Evolutionary conservation across 2,329 filamentous ascomycete species (phyloP).

Genomic region (Ophiostoma sp.): DNA sequence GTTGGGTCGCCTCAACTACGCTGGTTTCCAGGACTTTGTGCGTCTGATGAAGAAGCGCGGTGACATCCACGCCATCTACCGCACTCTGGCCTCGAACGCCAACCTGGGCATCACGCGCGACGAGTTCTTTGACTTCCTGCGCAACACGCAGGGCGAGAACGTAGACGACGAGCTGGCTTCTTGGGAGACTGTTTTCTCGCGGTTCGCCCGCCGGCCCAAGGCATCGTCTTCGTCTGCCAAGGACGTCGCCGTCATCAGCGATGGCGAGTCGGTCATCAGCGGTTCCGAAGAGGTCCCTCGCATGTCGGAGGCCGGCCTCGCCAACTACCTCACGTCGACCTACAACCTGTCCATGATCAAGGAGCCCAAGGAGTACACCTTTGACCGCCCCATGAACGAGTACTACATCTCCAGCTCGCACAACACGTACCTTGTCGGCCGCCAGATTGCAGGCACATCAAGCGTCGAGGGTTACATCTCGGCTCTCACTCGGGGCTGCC

Average conservation of each 20-base stretch:
- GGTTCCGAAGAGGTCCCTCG: constrained; percentile 46
- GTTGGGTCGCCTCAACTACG: constrained; percentile 69
- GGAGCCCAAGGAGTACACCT: constrained; percentile 59
- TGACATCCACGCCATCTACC: constrained; percentile 76
- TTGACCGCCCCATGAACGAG: constrained; percentile 87
- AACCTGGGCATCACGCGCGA: constrained; percentile 66
- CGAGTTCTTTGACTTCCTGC: constrained; percentile 76
- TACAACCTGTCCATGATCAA: constrained; percentile 68
- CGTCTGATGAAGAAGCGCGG: constrained; percentile 77
- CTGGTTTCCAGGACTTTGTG: constrained; percentile 82
- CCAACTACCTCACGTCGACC: constrained; percentile 72
- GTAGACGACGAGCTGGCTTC: constrained; percentile 62
- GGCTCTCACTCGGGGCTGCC: constrained; percentile 82
- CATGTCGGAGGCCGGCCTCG: constrained; percentile 78
- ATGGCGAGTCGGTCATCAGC: constrained; percentile 4
- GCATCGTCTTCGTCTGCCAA: neutral
- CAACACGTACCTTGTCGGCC: constrained; percentile 93
- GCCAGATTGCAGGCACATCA: constrained; percentile 85
- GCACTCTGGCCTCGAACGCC: constrained; percentile 57
- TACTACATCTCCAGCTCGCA: constrained; percentile 99
- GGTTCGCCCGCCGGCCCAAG: constrained; percentile 63
- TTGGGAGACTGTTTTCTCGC: constrained; percentile 74
- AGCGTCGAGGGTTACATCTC: constrained; percentile 95
- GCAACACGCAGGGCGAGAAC: constrained; percentile 72
- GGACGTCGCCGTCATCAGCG: constrained; percentile 33